Evolutionary conservation across 495 filamentous ascomycete species (phyloP), one percentile per base, ranked within the genome.

Genomic region (Aspergillus kassunensis): DNA sequence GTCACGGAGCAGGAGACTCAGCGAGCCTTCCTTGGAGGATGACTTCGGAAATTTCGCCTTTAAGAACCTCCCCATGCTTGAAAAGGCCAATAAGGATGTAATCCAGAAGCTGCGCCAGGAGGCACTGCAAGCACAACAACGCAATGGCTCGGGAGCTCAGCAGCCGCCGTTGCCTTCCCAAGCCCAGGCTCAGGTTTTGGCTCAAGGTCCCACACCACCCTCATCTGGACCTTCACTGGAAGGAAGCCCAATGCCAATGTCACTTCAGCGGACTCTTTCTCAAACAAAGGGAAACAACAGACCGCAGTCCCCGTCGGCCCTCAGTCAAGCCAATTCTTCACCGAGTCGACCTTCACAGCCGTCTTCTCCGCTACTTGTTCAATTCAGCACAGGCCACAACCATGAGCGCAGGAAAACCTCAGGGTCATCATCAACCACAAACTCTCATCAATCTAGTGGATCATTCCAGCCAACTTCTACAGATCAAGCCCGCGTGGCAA

Each of bases 31-130:
- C 16, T 76, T 83, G 29, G 78, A 83, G 0, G 95, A 97, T 68
- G 93, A 98, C 65, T 98, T 98, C 74, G 93, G 93, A 29, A 89
- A 81, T 53, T 98, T 98, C 72, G 80, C 90, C 27, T 98, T 95
- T 77, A 98, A 97, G 72, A 98, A 98, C 59, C 76, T 98, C 27
- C 90, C 93, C 1, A 92, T 97, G 49, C 78, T 98, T 16, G 92
- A 97, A 63, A 97, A 96, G 65, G 93, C 95, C 31, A 98, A 98
- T 65, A 97, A 97, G 63, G 95, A 98, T 64, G 89, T 97, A 35
- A 93, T 98, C 31, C 91, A 97, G 61, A 96, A 96, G 61, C 77
- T 98, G 50, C 82, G 91, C 9, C 89, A 90, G 21, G 92, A 97
- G 63, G 91, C 89, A 25, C 73, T 91, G 64, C 86, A 88, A 33